These are phyloP conservation scores for Pichia gijzeniarum DNA, from an alignment of 805 yeast species.

Conservation along the genomic window DNA sequence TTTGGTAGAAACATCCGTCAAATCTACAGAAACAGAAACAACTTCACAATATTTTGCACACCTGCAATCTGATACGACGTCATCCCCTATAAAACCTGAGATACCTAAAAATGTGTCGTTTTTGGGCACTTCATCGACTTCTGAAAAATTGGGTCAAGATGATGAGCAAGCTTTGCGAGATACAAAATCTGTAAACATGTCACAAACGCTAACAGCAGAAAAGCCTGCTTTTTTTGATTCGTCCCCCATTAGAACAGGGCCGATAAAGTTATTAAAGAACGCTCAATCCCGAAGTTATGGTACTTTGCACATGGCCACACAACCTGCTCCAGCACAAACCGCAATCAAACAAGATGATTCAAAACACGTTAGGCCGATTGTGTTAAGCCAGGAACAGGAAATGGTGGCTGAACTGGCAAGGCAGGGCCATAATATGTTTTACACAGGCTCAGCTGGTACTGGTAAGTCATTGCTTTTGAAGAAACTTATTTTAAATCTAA, in stretches of 20 bases:
- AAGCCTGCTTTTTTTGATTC: not conserved
- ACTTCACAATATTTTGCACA: no score
- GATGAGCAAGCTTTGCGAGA: no score
- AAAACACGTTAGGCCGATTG: constrained; percentile 5
- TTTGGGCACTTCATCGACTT: not conserved
- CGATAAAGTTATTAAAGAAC: not conserved
- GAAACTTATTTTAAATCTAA: constrained; percentile 53
- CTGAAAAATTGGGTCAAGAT: not conserved
- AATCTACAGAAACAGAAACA: no score
- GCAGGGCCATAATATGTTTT: constrained; percentile 66
- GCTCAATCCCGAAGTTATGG: not conserved
- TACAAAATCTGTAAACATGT: no score
- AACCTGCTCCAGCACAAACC: not conserved
- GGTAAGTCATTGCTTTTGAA: constrained; percentile 71
- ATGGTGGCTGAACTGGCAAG: constrained; percentile 56
- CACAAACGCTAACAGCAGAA: no score
- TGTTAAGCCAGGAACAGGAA: constrained; percentile 55
- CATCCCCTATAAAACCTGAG: no score
- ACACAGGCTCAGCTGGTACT: constrained; percentile 96
- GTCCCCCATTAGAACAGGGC: not conserved
- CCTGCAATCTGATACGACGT: no score
- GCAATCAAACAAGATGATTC: not conserved
- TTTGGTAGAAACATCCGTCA: not conserved
- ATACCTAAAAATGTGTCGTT: no score
- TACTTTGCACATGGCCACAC: constrained; percentile 7